Evolutionary conservation across 768 basidiomycete genomes (phyloP).

Genomic region (Pulveroboletus frians): DNA sequence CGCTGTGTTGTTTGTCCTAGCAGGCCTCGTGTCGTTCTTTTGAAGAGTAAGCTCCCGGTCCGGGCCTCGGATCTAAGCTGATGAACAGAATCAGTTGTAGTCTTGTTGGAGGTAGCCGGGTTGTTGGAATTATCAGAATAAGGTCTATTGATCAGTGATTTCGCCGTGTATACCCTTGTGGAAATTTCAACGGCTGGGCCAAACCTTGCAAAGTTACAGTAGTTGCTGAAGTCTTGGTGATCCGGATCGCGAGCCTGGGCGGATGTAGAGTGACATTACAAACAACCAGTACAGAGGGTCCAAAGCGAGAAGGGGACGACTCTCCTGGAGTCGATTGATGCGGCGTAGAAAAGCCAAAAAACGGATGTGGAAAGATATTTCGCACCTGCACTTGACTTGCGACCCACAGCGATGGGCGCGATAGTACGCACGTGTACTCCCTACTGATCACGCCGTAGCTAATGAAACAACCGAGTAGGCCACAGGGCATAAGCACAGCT

Average conservation of each 20-base stretch:
- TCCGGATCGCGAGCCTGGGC: not conserved
- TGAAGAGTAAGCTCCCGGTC: slow-evolving; percentile 4
- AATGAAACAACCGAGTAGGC: slow-evolving; percentile 1
- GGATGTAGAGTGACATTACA: not conserved
- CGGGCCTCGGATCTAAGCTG: not conserved
- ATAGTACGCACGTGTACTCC: not conserved
- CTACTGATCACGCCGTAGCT: slow-evolving; percentile 12
- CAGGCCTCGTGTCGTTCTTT: slow-evolving; percentile 6
- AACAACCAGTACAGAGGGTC: not conserved
- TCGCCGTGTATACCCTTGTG: not conserved
- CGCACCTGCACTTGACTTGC: not conserved
- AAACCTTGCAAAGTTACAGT: not conserved
- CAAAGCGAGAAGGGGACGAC: not conserved
- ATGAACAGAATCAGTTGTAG: not conserved
- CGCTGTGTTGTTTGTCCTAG: slow-evolving; percentile 6
- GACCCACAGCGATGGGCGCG: not conserved
- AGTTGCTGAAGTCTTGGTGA: not conserved
- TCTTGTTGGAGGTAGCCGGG: not conserved
- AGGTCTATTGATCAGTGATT: not conserved
- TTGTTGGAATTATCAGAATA: not conserved
- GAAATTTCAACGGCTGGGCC: not conserved
- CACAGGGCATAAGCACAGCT: not conserved
- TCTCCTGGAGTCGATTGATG: not conserved
- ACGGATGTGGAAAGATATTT: not conserved
- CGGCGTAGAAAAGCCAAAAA: not conserved